Evolutionary conservation across 139 green algal species (phyloP).

Genomic region (Cymbomonas tetramitiformis): DNA sequence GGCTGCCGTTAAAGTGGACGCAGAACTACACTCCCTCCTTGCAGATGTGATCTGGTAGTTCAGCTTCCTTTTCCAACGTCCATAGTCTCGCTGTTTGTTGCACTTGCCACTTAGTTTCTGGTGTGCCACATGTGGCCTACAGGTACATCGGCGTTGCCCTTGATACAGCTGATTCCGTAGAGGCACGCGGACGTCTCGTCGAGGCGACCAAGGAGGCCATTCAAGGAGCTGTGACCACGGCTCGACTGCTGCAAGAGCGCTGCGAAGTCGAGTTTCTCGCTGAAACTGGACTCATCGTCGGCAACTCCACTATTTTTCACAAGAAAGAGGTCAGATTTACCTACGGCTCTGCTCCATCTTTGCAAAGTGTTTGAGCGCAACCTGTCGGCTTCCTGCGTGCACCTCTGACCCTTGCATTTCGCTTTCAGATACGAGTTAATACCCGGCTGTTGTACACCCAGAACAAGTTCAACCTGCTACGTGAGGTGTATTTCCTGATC

Average conservation of each 20-base stretch:
- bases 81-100: no score
- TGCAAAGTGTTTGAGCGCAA: no score
- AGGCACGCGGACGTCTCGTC: neutral
- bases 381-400: no score
- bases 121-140: no score
- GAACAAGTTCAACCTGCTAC: slow-evolving; percentile 76
- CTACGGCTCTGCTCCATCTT: no score
- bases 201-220: slow-evolving; percentile 1
- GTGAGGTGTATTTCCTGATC: no score
- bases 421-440: no score
- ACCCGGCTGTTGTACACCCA: slow-evolving; percentile 53
- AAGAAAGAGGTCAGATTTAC: slow-evolving; percentile 37
- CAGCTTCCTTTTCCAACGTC: no score
- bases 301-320: slow-evolving; percentile 18
- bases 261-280: slow-evolving; percentile 34
- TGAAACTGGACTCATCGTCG: slow-evolving; percentile 26
- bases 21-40: neutral
- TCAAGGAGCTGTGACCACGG: slow-evolving; percentile 6
- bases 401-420: no score
- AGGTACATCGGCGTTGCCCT: neutral
- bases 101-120: no score
- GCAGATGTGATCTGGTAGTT: slow-evolving; percentile 3
- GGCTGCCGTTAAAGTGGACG: neutral
- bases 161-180: neutral
- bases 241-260: slow-evolving; percentile 27